These are phyloP conservation scores for Euphorbia schlechtendalii DNA, from an alignment of 441 rosid genomes.

Conservation along the genomic window DNA sequence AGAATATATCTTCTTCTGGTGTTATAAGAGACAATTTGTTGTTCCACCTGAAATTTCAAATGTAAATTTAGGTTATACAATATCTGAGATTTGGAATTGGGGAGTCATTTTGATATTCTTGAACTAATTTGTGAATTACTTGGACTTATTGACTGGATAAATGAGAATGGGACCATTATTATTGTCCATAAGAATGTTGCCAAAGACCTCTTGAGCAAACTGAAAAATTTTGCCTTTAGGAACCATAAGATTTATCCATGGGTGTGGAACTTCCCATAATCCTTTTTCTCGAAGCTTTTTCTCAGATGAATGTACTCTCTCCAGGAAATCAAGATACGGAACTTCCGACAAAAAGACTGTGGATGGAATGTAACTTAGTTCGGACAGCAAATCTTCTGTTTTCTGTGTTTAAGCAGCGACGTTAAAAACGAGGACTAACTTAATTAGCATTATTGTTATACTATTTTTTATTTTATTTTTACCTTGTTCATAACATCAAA, in stretches of 20 bases:
- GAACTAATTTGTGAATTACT: slow-evolving; percentile 29
- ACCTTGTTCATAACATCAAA: slow-evolving; percentile 38
- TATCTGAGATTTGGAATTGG: not conserved
- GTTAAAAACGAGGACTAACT: slow-evolving; percentile 9
- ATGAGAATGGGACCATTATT: slow-evolving; percentile 83
- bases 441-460: not conserved
- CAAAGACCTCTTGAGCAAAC: slow-evolving; percentile 59
- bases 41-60: slow-evolving; percentile 62
- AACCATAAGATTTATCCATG: slow-evolving; percentile 80
- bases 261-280: slow-evolving; percentile 91
- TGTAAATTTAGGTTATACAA: not conserved
- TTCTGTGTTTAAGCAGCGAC: slow-evolving; percentile 35
- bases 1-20: slow-evolving; percentile 70
- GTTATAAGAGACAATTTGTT: slow-evolving; percentile 57
- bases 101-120: slow-evolving; percentile 8
- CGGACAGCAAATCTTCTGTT: slow-evolving; percentile 45
- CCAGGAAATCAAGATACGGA: slow-evolving; percentile 63
- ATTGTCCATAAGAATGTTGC: slow-evolving; percentile 50
- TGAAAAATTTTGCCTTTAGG: slow-evolving; percentile 55
- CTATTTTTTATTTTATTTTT: slow-evolving; percentile 5
- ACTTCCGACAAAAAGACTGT: slow-evolving; percentile 63
- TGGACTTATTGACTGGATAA: slow-evolving; percentile 72
- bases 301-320: slow-evolving; percentile 70
- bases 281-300: slow-evolving; percentile 63
- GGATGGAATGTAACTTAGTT: slow-evolving; percentile 56